Base-by-base conservation (phyloP, 352 stramenopile genomes). In the Globisporangium barbulae region DNA sequence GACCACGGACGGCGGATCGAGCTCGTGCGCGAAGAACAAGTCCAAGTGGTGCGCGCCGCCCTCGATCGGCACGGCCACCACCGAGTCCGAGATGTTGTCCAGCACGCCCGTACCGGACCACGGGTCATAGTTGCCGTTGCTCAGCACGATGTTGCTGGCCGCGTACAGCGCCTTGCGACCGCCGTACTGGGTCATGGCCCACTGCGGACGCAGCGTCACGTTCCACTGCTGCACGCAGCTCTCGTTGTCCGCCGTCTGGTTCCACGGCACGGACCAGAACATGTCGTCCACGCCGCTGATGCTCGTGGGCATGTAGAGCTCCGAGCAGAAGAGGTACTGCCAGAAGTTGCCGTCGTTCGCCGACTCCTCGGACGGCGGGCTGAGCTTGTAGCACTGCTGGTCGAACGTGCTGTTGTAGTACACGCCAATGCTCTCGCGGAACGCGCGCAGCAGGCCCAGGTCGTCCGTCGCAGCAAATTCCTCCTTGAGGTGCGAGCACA, bases 121-220 rank as follows among this genome's bases (percentile, higher is more conserved):
- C 53, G 96, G 96, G 70, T 98, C 96, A 44, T 94, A 89, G 62
- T 97, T 83, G 58, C 96, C 96, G 70, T 98, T 98, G 61, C 90
- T 97, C 61, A 98, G 93, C 41, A 98, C 85, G 49, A 98, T 97
- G 78, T 98, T 98, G 65, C 85, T 97, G 9, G 81, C 81, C 1
- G 71, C 67, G 3, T 69, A 60, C n/a, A 96, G 73, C 7, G 78
- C 79, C 59, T 85, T 88, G 49, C 72, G 81, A 44, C 80, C 85
- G 28, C 88, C 88, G 57, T 87, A 96, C 63, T 91, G 72, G 5
- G 72, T 91, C 25, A 76, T 68, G 31, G 79, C 84, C 85, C 85
- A 95, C 28, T 78, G 25, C 4, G 88, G 83, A 37, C 76, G 76
- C 33, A 92, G 64, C 19, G 73, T 60, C n/a, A 94, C 68, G n/a